Evolutionary conservation across 2,329 filamentous ascomycete genomes (phyloP).

Genomic region (Hypoxylon sp.): DNA sequence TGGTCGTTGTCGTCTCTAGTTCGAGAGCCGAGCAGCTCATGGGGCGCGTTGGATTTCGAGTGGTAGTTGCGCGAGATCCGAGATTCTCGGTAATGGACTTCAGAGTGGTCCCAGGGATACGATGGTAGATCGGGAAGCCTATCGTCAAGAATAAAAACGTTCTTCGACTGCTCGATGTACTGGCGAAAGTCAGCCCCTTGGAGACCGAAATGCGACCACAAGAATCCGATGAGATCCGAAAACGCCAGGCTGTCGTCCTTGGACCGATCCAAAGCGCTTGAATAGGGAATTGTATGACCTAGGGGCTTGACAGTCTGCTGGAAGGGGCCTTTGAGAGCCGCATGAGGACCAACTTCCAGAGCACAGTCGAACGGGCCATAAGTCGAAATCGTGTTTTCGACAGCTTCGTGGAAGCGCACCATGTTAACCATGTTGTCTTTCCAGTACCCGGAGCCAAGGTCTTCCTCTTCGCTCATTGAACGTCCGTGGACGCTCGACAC

Average conservation of each 20-base stretch:
- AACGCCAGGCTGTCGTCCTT: slow-evolving; percentile 39
- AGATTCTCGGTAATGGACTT: slow-evolving; percentile 53
- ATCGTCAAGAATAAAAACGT: neutral
- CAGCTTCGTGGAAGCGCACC: slow-evolving; percentile 52
- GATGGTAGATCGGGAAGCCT: slow-evolving; percentile 46
- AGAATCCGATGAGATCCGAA: slow-evolving; percentile 39
- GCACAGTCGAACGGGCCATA: slow-evolving; percentile 39
- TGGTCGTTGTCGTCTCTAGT: slow-evolving; percentile 48
- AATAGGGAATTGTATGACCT: slow-evolving; percentile 35
- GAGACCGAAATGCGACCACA: slow-evolving; percentile 41
- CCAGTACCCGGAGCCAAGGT: slow-evolving; percentile 49
- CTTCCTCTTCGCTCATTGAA: slow-evolving; percentile 21
- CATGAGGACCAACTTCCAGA: slow-evolving; percentile 45
- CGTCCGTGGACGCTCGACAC: slow-evolving; percentile 51
- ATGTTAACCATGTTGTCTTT: slow-evolving; percentile 51
- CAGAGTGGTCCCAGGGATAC: slow-evolving; percentile 59
- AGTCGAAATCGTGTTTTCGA: slow-evolving; percentile 32
- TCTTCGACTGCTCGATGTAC: slow-evolving; percentile 38
- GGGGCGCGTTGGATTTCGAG: slow-evolving; percentile 38
- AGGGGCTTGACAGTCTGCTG: slow-evolving; percentile 35
- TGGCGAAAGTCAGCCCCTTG: slow-evolving; percentile 23
- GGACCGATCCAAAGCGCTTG: slow-evolving; percentile 33
- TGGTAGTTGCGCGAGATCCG: slow-evolving; percentile 53
- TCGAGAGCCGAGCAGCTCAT: slow-evolving; percentile 51
- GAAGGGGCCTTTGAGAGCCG: slow-evolving; percentile 41